Conservation (phyloP, 768 basidiomycete genomes). For the Pulveroboletus sp. region DNA sequence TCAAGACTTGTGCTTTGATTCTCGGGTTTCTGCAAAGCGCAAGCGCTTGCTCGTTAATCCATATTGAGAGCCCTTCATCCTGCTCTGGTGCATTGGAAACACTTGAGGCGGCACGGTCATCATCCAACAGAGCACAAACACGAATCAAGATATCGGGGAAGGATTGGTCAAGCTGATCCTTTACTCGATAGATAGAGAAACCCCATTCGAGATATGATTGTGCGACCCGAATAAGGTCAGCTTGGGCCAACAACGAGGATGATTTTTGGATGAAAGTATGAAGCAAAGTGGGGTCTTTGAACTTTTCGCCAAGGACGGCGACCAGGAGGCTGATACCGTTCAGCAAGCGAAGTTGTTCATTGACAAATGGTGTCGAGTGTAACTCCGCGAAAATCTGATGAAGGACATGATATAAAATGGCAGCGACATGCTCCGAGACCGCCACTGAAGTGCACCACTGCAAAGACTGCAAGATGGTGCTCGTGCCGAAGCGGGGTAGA, state of each 20-base stretch:
- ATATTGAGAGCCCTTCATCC: conserved; percentile 49
- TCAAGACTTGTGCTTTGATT: conserved; percentile 41
- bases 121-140: conserved; percentile 57
- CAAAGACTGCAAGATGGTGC: conserved; percentile 50
- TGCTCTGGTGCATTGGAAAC: conserved; percentile 30
- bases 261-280: conserved; percentile 66
- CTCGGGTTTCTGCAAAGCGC: conserved; percentile 36
- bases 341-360: conserved; percentile 75
- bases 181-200: conserved; percentile 47
- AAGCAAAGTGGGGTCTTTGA: conserved; percentile 56
- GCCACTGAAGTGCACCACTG: conserved; percentile 51
- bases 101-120: conserved; percentile 38
- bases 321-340: conserved; percentile 74
- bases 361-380: conserved; percentile 65
- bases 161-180: conserved; percentile 40
- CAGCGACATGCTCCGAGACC: conserved; percentile 40
- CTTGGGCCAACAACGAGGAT: conserved; percentile 58
- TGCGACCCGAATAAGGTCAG: conserved; percentile 60
- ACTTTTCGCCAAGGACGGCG: conserved; percentile 51
- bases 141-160: conserved; percentile 67
- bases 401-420: conserved; percentile 73
- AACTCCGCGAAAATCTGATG: conserved; percentile 67
- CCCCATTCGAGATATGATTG: conserved; percentile 81
- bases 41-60: conserved; percentile 57
- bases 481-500: conserved; percentile 52